Evolutionary conservation across 2,329 filamentous ascomycete species (phyloP), one percentile per base, ranked within the genome.

Genomic region (Colletotrichum cordylinicola): DNA sequence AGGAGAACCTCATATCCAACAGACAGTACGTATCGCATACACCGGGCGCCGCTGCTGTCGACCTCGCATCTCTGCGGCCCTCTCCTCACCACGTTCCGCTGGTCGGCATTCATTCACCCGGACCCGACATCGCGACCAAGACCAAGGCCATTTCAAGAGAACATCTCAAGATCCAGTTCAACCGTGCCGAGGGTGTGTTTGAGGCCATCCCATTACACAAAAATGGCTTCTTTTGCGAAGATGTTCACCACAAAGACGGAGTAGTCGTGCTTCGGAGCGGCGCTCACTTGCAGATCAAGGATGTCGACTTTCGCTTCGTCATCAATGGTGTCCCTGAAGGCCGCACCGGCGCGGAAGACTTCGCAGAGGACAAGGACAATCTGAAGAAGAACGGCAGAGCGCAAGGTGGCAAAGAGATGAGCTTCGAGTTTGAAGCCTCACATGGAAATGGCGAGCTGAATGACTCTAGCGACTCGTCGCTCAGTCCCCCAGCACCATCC

Each of bases 101-200:
- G 74, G 89, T 96, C 65, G 91, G 91, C 39, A 94, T 96, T 60
- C 94, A 96, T 82, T 94, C 94, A 5, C 92, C 91, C 0, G 90
- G 90, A 3, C 90, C 90, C 7, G 87, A 91, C 65, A 91, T 91
- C 76, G 90, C 91, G 4, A 87, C 83, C 75, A 91, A 90, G 77
- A 94, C 94, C 67, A 94, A 94, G 81, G 91, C 90, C 67, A 96
- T 96, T 70, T 96, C 94, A 5, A 88, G 94, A 76, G 87, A 93
- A 79, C 94, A 96, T 82, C 87, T 95, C 65, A 93, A 92, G 80
- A 95, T 96, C 79, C 87, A 90, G 62, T 96, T 93, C 84, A 94
- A 94, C 80, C 87, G 90, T 77, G 86, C 91, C 15, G 88, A 88
- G 55, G 88, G 91, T 24, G 86, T 91, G 8, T 96, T 95, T 80